Evolutionary conservation across 805 yeast species (phyloP).

Genomic region (Lipomyces oligophaga): DNA sequence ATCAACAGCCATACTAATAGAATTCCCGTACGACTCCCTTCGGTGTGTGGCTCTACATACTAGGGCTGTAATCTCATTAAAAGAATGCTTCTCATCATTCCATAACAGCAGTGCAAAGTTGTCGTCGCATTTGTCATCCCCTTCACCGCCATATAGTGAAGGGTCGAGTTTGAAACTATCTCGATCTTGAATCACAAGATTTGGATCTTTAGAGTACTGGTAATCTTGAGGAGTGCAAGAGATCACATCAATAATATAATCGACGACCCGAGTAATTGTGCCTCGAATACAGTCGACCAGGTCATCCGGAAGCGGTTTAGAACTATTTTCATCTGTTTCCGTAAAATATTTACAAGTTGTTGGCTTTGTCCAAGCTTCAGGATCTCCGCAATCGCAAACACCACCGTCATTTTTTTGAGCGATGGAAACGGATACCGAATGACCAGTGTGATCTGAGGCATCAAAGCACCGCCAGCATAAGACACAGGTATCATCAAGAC

Average conservation of each 20-base stretch:
- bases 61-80: constrained; percentile 65
- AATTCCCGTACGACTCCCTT: constrained; percentile 59
- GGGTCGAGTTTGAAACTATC: constrained; percentile 40
- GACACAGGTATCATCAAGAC: constrained; percentile 79
- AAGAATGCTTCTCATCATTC: constrained; percentile 77
- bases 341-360: constrained; percentile 49
- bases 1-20: constrained; percentile 66
- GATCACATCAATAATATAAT: constrained; percentile 57
- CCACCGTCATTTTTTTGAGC: constrained; percentile 64
- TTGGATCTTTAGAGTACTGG: constrained; percentile 16
- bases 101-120: constrained; percentile 48
- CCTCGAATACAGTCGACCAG: constrained; percentile 40
- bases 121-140: constrained; percentile 14
- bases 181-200: constrained; percentile 12
- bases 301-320: constrained; percentile 43
- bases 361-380: constrained; percentile 68
- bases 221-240: constrained; percentile 30
- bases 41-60: constrained; percentile 63
- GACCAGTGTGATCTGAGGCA: constrained; percentile 66
- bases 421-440: constrained; percentile 61
- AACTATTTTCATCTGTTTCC: constrained; percentile 17
- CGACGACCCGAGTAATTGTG: constrained; percentile 50
- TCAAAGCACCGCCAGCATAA: constrained; percentile 74
- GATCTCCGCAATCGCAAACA: constrained; percentile 86
- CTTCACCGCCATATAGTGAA: constrained; percentile 45